Percentiles rank a stretch among this genome's conserved stretches.
Evolutionary conservation across 2,329 filamentous ascomycete genomes (phyloP).

Genomic region (Epichloe amarillans): DNA sequence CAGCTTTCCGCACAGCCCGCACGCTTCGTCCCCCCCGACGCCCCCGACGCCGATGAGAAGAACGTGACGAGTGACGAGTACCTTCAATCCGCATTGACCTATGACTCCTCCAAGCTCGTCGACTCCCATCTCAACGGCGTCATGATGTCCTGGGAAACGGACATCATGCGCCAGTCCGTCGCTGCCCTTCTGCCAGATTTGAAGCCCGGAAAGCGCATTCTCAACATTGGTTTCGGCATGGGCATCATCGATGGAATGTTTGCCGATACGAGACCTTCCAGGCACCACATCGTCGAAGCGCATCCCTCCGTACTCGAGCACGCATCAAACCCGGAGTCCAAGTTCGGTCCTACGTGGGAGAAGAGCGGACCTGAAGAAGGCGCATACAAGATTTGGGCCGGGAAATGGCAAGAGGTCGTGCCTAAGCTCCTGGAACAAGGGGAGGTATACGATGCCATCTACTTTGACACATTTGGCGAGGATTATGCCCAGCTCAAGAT

Average conservation of each 20-base stretch:
- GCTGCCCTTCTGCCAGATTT: conserved; percentile 42
- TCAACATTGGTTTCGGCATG: conserved; percentile 88
- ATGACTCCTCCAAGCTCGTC: conserved; percentile 53
- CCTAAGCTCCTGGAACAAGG: conserved; percentile 54
- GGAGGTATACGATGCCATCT: conserved; percentile 72
- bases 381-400: conserved; percentile 54
- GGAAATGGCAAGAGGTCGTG: conserved; percentile 71
- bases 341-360: conserved; percentile 45
- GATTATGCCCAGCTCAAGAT: conserved; percentile 72
- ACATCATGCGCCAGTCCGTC: conserved; percentile 71
- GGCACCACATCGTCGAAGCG: conserved; percentile 78
- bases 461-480: conserved; percentile 97
- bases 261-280: conserved; percentile 48
- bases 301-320: conserved; percentile 64
- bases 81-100: conserved; percentile 52
- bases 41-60: conserved; percentile 24
- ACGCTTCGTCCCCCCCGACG: conserved; percentile 20
- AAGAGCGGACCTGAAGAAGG: conserved; percentile 42
- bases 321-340: conserved; percentile 34
- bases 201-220: conserved; percentile 46
- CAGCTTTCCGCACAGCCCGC: conserved; percentile 9
- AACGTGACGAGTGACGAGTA: conserved; percentile 53
- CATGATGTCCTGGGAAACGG: conserved; percentile 89
- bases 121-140: conserved; percentile 69
- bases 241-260: conserved; percentile 75